Conservation (phyloP, 2,329 filamentous ascomycete species). For the Diaporthe nobilis region DNA sequence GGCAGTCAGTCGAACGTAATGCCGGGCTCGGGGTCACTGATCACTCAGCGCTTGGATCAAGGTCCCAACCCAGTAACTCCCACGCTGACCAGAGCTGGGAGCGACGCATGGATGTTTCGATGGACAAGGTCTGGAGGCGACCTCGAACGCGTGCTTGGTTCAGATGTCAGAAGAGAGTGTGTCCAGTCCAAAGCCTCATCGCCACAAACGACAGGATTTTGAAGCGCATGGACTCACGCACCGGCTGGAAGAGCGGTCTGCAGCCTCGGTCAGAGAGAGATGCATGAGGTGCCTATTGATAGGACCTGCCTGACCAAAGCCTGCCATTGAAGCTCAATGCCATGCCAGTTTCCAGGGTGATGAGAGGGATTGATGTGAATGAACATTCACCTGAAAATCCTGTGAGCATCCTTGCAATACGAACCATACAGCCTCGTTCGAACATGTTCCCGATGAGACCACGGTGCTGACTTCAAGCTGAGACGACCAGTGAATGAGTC, state of each 20-base stretch:
- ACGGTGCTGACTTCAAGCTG: neutral
- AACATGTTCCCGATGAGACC: neutral
- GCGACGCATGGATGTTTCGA: neutral
- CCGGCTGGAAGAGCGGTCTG: constrained; percentile 17
- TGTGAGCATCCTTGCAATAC: neutral
- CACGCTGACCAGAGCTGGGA: neutral
- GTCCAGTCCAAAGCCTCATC: neutral
- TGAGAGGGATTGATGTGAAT: neutral
- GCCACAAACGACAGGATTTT: too few relatives aligned
- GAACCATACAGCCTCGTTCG: neutral
- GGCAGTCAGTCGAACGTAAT: neutral
- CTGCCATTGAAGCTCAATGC: neutral
- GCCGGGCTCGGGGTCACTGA: neutral
- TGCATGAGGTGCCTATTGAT: neutral
- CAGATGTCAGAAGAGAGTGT: neutral
- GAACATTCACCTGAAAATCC: neutral
- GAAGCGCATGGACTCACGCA: neutral
- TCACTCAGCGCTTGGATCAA: neutral
- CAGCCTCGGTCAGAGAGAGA: neutral
- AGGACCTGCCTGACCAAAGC: neutral
- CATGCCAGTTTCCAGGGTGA: neutral
- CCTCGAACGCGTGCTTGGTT: neutral
- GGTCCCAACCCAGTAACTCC: neutral
- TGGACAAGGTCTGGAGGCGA: neutral
- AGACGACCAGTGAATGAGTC: neutral